A percentile compares a stretch with the other conserved stretches of the same genome.
These are phyloP conservation scores for Noccaea caerulescens DNA, from an alignment of 345 rosid genomes.

Conservation along the genomic window DNA sequence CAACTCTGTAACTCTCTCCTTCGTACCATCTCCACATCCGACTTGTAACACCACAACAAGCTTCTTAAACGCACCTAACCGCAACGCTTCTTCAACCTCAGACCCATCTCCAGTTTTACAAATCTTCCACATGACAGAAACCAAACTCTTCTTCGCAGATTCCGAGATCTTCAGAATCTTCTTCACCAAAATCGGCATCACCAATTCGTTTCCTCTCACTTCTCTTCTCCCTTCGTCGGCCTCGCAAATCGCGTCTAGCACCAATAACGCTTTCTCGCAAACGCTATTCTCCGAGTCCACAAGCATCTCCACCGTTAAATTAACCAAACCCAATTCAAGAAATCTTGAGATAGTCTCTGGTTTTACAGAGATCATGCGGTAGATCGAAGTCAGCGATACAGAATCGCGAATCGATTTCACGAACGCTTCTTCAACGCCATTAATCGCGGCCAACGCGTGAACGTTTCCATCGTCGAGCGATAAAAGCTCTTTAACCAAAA, in stretches of 20 bases:
- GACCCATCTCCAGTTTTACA: conserved; percentile 53
- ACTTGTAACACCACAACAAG: conserved; percentile 75
- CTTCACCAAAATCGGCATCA: conserved; percentile 70
- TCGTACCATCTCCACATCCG: conserved; percentile 70
- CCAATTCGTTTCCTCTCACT: conserved; percentile 50
- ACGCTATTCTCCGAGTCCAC: conserved; percentile 61
- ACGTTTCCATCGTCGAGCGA: conserved; percentile 47
- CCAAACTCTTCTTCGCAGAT: conserved; percentile 61
- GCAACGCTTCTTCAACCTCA: conserved; percentile 59
- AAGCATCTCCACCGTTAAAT: conserved; percentile 56
- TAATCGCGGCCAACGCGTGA: conserved; percentile 48
- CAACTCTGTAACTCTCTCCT: conserved; percentile 69
- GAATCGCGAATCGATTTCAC: conserved; percentile 62
- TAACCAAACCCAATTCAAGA: conserved; percentile 54
- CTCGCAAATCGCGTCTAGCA: conserved; percentile 59
- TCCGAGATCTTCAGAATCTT: conserved; percentile 68
- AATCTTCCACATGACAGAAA: conserved; percentile 68
- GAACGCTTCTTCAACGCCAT: conserved; percentile 60
- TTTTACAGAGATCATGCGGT: conserved; percentile 48
- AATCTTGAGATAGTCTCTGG: conserved; percentile 43
- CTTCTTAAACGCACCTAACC: conserved; percentile 85
- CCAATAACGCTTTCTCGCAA: conserved; percentile 67
- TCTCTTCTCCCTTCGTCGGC: conserved; percentile 51
- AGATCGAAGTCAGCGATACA: conserved; percentile 51
- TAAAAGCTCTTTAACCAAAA: conserved; percentile 55